Base-by-base conservation (phyloP, 305 asterid genomes). In the Ajuga reptans region DNA sequence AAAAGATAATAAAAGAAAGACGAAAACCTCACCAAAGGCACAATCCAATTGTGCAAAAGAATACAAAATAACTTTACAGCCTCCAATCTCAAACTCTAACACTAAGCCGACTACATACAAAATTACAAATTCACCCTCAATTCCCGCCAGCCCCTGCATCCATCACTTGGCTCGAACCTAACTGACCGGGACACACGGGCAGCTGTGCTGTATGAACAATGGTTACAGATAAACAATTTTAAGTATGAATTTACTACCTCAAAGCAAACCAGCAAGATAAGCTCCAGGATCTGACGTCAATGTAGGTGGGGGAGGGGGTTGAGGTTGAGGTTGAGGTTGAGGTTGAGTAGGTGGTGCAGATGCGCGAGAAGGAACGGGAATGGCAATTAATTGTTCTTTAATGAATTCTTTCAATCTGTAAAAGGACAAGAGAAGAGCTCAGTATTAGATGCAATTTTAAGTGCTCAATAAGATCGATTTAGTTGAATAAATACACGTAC, bases 361-460 rank as follows among this genome's bases (percentile, higher is more conserved):
- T 10, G 87, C 75, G 65, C 71, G 84, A 57, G 91, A 66, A 76
- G 87, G 85, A 73, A 78, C 45, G 0, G 96, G 97, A 34, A 91
- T 80, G 83, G 68, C 54, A 71, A 91, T 83, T 74, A 94, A 77
- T 55, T 87, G 96, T 74, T 94, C 99, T 80, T 94, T 94, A 41
- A 94, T 81, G 68, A 89, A 91, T 82, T 94, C 99, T 81, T 87
- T 94, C 84, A 94, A 78, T 81, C 99, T 94, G 84, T 51, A 67
- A 36, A 66, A 21, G 33, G 34, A 43, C 39, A 52, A 54, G 68
- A 33, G 37, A 64, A 18, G 42, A 37, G 34, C 66, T 74, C 55
- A 61, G 53, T 4, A 64, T 66, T 33, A 59, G 50, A 43, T 33
- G 66, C 56, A 16, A 57, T 42, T 54, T 12, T 29, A 33, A 55